Evolutionary conservation across 2,329 filamentous ascomycete genomes (phyloP).

Genomic region (Monilinia vaccinii-corymbosi): DNA sequence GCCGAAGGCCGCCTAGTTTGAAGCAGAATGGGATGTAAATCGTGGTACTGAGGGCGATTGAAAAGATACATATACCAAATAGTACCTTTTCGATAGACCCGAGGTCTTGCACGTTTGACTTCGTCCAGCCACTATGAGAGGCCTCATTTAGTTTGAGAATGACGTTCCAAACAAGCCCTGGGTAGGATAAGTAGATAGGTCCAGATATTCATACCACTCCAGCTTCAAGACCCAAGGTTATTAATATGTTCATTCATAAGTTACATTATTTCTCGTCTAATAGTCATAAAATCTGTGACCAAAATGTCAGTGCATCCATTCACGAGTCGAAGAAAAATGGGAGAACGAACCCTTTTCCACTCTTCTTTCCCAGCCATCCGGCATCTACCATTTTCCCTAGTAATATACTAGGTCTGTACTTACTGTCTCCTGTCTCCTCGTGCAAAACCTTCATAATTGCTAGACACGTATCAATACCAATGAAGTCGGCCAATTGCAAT

Average conservation of each 20-base stretch:
- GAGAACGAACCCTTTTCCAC: conserved; percentile 59
- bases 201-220: not conserved
- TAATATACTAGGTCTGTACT: conserved; percentile 84
- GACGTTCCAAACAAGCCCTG: not conserved
- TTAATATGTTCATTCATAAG: not conserved
- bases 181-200: not conserved
- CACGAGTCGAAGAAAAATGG: not conserved
- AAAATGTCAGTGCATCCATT: conserved; percentile 14
- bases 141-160: not conserved
- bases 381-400: conserved; percentile 95
- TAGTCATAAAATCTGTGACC: conserved; percentile 28
- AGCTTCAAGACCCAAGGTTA: too few species aligned
- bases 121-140: not conserved
- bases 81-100: not conserved
- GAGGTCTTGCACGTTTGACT: not conserved
- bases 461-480: conserved; percentile 90
- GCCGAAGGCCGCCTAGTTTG: not conserved
- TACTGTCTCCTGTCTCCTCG: conserved; percentile 85
- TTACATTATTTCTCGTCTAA: conserved; percentile 11
- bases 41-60: not conserved
- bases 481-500: conserved; percentile 88
- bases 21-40: not conserved
- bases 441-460: conserved; percentile 96
- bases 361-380: conserved; percentile 96
- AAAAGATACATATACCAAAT: not conserved